These are phyloP conservation scores for Vanrija pseudolonga DNA, from an alignment of 1,284 basidiomycete species.

Conservation along the genomic window DNA sequence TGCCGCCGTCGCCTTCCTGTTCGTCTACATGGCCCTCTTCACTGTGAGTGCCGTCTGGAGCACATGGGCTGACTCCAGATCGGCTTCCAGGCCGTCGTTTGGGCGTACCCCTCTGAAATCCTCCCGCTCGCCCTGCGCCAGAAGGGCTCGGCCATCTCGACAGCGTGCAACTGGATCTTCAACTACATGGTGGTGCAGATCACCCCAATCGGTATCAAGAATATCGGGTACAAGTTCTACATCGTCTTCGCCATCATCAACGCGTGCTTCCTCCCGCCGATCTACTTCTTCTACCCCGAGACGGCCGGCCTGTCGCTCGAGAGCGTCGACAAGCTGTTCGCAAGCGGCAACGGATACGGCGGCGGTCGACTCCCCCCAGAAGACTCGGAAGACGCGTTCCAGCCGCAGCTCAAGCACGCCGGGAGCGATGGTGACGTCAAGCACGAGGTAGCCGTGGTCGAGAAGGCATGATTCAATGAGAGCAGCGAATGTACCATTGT, in stretches of 20 bases:
- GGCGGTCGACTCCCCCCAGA: background rate
- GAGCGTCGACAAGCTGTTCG: conserved; percentile 33
- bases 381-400: too few relatives aligned
- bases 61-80: too few relatives aligned
- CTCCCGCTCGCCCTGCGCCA: conserved; percentile 23
- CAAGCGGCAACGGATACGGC: conserved; percentile 14
- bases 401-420: too few relatives aligned
- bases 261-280: conserved; percentile 26
- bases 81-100: conserved; percentile 9
- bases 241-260: conserved; percentile 35
- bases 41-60: too few relatives aligned
- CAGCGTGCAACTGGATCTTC: conserved; percentile 38
- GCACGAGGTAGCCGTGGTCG: too few relatives aligned
- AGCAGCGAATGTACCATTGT: too few relatives aligned
- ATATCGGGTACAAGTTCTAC: conserved; percentile 35
- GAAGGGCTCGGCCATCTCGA: conserved; percentile 26
- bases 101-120: conserved; percentile 21
- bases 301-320: conserved; percentile 28
- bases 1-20: conserved; percentile 7
- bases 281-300: conserved; percentile 36
- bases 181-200: conserved; percentile 30
- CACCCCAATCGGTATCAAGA: conserved; percentile 31
- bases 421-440: too few relatives aligned
- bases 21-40: conserved; percentile 7
- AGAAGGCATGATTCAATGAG: too few relatives aligned